Conservation (phyloP, 2,329 filamentous ascomycete species). For the Aspergillus fumigatiaffinis region DNA sequence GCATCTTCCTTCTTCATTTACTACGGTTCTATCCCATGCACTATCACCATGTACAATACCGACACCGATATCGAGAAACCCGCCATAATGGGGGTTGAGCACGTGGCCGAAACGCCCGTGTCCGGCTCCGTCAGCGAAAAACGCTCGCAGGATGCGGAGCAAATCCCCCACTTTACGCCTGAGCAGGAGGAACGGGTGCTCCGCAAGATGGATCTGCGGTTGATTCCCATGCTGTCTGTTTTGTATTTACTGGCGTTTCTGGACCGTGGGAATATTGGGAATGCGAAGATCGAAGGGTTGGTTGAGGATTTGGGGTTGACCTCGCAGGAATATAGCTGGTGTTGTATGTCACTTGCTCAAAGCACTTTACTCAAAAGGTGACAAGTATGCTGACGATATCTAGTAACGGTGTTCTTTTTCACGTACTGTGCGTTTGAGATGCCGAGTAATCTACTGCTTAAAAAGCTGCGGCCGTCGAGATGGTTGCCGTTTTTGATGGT, state of each 20-base stretch:
- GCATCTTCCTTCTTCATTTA: neutral
- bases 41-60: neutral
- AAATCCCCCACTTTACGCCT: neutral
- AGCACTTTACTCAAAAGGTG: neutral
- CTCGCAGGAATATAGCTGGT: slow-evolving; percentile 29
- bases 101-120: neutral
- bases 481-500: slow-evolving; percentile 30
- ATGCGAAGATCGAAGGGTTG: slow-evolving; percentile 32
- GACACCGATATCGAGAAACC: neutral
- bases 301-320: slow-evolving; percentile 27
- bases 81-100: neutral
- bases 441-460: slow-evolving; percentile 21
- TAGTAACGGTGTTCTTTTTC: slow-evolving; percentile 30
- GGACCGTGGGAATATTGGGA: slow-evolving; percentile 34
- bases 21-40: neutral
- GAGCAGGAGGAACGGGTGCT: slow-evolving; percentile 16
- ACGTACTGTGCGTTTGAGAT: slow-evolving; percentile 22
- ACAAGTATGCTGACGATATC: neutral
- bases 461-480: slow-evolving; percentile 24
- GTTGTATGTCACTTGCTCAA: slow-evolving; percentile 16
- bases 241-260: slow-evolving; percentile 31
- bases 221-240: slow-evolving; percentile 25
- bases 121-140: neutral
- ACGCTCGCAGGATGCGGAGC: neutral
- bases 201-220: slow-evolving; percentile 26